A percentile compares a stretch with the other conserved stretches of the same genome.
Evolutionary conservation across 331 rosid species (phyloP).

Genomic region (Rhamnella rubrinervis): DNA sequence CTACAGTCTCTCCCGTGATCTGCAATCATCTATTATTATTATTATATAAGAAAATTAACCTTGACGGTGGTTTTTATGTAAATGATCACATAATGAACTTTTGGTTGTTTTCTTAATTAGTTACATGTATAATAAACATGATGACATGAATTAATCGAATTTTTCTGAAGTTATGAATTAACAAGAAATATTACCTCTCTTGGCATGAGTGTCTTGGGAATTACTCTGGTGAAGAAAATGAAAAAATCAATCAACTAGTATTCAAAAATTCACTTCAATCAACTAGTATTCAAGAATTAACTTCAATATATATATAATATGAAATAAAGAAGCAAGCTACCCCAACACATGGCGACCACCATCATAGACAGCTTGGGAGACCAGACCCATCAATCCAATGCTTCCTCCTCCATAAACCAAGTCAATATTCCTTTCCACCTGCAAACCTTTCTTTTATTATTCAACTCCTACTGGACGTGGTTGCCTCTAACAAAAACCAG

Average conservation of each 20-base stretch:
- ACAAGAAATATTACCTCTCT: conserved; percentile 36
- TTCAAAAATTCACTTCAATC: background rate
- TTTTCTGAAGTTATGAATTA: no score
- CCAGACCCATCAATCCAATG: conserved; percentile 83
- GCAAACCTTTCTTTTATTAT: conserved; percentile 13
- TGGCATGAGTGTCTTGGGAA: conserved; percentile 62
- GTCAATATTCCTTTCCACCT: conserved; percentile 90
- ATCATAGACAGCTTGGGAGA: conserved; percentile 78
- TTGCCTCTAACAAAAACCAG: conserved; percentile 1
- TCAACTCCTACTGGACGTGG: conserved; percentile 12
- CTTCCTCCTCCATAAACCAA: conserved; percentile 99
- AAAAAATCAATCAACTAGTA: background rate
- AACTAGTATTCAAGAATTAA: background rate
- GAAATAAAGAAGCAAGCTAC: conserved; percentile 29
- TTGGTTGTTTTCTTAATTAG: background rate
- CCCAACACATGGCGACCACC: conserved; percentile 99
- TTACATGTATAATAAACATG: no score
- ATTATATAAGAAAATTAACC: no score
- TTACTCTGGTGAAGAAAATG: conserved; percentile 52
- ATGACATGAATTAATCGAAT: no score
- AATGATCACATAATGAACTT: no score
- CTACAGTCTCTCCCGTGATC: conserved; percentile 80
- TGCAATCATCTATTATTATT: conserved; percentile 14
- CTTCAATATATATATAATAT: background rate
- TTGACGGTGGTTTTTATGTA: no score